phyloP scores from a whole-genome alignment of 2,329 filamentous ascomycete species.

The Xylariaceae sp. region DNA sequence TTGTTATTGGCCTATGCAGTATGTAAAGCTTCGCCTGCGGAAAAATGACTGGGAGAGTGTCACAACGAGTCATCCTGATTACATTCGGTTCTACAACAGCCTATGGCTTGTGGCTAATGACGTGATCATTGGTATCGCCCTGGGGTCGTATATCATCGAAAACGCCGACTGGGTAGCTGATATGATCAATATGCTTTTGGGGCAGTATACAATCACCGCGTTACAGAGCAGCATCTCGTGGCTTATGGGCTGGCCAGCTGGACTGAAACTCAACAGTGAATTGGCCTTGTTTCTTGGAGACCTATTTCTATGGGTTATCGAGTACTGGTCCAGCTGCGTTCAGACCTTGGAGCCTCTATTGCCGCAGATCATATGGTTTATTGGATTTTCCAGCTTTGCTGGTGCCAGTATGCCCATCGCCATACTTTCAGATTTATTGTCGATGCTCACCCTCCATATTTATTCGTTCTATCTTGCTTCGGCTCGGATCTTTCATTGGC shows the following conservation, averaged over 20 bases:
- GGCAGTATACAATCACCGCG: constrained; percentile 84
- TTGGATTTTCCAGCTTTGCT: constrained; percentile 93
- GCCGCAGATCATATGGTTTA: constrained; percentile 87
- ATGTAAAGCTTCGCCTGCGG: constrained; percentile 84
- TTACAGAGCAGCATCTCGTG: constrained; percentile 88
- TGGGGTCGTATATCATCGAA: constrained; percentile 97
- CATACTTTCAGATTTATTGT: constrained; percentile 91
- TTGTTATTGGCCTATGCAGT: constrained; percentile 98
- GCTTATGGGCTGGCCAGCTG: constrained; percentile 95
- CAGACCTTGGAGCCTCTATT: constrained; percentile 77
- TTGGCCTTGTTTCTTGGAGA: constrained; percentile 93
- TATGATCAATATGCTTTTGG: constrained; percentile 77
- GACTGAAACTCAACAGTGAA: constrained; percentile 93
- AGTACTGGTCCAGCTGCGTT: constrained; percentile 93
- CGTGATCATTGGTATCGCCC: constrained; percentile 95
- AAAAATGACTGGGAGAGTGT: constrained; percentile 96
- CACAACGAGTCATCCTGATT: constrained; percentile 93
- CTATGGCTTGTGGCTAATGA: constrained; percentile 98
- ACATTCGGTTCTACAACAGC: constrained; percentile 98
- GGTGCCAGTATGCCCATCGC: constrained; percentile 97
- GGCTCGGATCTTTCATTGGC: constrained; percentile 97
- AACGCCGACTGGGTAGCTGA: constrained; percentile 85
- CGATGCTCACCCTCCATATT: constrained; percentile 90
- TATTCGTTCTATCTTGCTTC: constrained; percentile 98
- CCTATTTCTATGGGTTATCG: constrained; percentile 96